Conservation (phyloP, 768 basidiomycete genomes). For the Amanita phalloides region DNA sequence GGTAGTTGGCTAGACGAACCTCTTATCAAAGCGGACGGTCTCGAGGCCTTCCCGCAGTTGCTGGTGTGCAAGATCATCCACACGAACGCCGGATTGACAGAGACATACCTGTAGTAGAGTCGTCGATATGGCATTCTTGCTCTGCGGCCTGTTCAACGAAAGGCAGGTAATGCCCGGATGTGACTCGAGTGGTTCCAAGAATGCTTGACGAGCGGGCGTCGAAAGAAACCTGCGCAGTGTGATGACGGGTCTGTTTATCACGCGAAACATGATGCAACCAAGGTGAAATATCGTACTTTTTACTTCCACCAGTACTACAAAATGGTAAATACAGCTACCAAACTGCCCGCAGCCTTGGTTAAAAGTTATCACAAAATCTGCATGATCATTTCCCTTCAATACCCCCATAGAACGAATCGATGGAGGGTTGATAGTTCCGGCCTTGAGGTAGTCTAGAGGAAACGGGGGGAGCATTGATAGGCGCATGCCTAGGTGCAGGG, state of each 20-base stretch:
- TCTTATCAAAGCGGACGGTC: constrained; percentile 53
- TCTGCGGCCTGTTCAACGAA: constrained; percentile 71
- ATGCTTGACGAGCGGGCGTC: constrained; percentile 20
- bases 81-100: not conserved
- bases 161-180: constrained; percentile 63
- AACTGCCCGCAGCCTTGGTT: not conserved
- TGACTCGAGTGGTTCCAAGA: constrained; percentile 39
- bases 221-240: constrained; percentile 1
- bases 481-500: not conserved
- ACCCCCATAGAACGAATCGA: constrained; percentile 32
- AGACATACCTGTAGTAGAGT: constrained; percentile 50
- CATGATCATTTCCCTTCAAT: not conserved
- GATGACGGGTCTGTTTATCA: not conserved
- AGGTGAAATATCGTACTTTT: not conserved
- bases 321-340: not conserved
- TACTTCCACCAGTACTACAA: not conserved
- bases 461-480: constrained; percentile 8
- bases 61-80: constrained; percentile 23
- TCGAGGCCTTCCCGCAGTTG: constrained; percentile 65
- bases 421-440: constrained; percentile 19
- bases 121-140: constrained; percentile 82
- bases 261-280: not conserved
- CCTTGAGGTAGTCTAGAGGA: constrained; percentile 10
- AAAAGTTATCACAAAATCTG: not conserved
- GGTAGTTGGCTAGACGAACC: constrained; percentile 23